Conservation (phyloP, 2,329 filamentous ascomycete genomes). For the Leptodontidium sp. region DNA sequence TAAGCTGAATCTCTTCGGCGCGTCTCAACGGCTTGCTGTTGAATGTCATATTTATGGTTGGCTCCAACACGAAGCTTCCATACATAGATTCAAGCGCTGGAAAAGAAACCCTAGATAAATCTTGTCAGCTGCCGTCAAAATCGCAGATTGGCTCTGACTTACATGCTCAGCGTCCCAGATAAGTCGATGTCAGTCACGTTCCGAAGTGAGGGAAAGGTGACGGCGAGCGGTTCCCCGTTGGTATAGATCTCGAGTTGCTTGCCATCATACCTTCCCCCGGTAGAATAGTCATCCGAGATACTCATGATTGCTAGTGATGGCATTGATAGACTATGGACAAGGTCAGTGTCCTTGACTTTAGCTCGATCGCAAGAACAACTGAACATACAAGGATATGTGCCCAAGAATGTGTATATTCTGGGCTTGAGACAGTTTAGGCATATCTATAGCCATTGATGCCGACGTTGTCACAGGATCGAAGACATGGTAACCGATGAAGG, state of each 20-base stretch:
- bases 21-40: neutral
- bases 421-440: neutral
- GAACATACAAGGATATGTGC: neutral
- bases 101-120: conserved; percentile 8
- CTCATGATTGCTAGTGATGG: neutral
- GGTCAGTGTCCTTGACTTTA: neutral
- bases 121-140: neutral
- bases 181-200: conserved; percentile 1
- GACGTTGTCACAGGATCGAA: neutral
- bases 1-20: neutral
- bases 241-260: neutral
- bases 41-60: neutral
- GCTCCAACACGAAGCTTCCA: neutral
- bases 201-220: conserved; percentile 9
- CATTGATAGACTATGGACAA: neutral
- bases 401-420: neutral
- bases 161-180: conserved; percentile 10
- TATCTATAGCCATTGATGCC: neutral
- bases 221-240: neutral
- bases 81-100: conserved; percentile 17
- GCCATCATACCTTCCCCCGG: neutral
- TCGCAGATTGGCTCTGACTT: neutral
- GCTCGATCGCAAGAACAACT: neutral
- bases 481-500: neutral
- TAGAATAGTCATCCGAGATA: neutral